Conservation (phyloP, 495 filamentous ascomycete genomes). For the Saxophila tyrrhenica region DNA sequence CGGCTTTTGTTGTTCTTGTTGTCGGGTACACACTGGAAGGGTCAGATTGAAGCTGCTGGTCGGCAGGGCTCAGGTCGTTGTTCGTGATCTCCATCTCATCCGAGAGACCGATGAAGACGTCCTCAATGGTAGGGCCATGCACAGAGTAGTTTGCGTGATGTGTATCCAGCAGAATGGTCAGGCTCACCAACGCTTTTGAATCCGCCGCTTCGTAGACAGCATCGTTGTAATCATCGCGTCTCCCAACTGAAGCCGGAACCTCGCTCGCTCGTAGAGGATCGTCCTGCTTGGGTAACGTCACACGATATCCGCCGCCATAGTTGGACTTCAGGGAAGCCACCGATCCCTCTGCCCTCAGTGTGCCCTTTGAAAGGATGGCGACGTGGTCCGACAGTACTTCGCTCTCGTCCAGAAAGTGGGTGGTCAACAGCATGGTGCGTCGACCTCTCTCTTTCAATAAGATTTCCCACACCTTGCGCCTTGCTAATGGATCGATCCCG, state of each 20-base stretch:
- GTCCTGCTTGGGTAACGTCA: slow-evolving; percentile 35
- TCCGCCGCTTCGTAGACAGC: not conserved
- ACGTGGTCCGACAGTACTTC: slow-evolving; percentile 31
- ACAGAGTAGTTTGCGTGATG: not conserved
- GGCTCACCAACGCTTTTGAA: not conserved
- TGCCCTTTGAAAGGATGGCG: slow-evolving; percentile 30
- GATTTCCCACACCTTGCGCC: slow-evolving; percentile 84
- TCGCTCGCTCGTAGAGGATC: not conserved
- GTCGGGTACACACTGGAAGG: not conserved
- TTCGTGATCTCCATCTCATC: slow-evolving; percentile 27
- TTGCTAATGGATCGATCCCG: slow-evolving; percentile 68
- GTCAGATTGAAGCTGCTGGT: not conserved
- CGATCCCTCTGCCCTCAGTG: slow-evolving; percentile 25
- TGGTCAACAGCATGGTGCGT: slow-evolving; percentile 73
- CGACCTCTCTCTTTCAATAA: slow-evolving; percentile 64
- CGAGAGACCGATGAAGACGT: slow-evolving; percentile 66
- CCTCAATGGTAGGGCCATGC: slow-evolving; percentile 57
- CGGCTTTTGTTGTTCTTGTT: not conserved
- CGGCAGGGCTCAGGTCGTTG: not conserved
- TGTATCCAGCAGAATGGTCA: not conserved
- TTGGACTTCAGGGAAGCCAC: slow-evolving; percentile 26
- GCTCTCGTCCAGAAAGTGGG: slow-evolving; percentile 41
- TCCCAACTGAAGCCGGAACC: not conserved
- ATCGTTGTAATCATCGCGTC: not conserved
- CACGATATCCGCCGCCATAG: slow-evolving; percentile 54